Percentiles rank a stretch among this genome's conserved stretches.
phyloP scores from a whole-genome alignment of 164 flowering plant genomes.

The Sedum album region DNA sequence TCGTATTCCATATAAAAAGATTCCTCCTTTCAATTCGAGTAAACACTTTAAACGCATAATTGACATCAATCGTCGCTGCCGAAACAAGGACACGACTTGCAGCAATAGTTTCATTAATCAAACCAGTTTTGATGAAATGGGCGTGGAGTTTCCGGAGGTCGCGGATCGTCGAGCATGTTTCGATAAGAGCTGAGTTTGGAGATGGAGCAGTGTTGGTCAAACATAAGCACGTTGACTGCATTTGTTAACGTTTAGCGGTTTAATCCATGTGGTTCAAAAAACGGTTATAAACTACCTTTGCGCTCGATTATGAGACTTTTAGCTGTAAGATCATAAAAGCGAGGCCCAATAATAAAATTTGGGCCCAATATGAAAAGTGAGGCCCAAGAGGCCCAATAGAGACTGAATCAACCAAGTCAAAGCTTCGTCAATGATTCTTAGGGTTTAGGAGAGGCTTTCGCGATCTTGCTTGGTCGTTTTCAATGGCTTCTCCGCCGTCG shows the following conservation, averaged over 20 bases:
- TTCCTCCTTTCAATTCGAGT: constrained; percentile 41
- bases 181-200: constrained; percentile 24
- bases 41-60: constrained; percentile 57
- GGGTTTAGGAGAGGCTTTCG: neutral
- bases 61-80: constrained; percentile 45
- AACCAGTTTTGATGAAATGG: constrained; percentile 58
- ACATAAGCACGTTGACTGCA: neutral
- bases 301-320: no score
- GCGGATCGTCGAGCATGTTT: constrained; percentile 45
- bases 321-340: no score
- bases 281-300: constrained; percentile 2
- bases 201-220: neutral
- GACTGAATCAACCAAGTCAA: neutral
- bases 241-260: neutral
- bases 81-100: constrained; percentile 52
- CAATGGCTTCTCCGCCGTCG: constrained; percentile 10
- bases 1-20: constrained; percentile 60
- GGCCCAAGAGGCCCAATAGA: neutral
- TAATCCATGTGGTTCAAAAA: neutral
- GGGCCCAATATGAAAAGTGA: no score
- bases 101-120: constrained; percentile 23
- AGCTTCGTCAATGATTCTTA: neutral
- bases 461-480: neutral
- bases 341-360: neutral
- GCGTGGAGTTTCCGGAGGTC: constrained; percentile 61